Evolutionary conservation across 1,284 basidiomycete species (phyloP).

Genomic region (Thelephora terrestris): DNA sequence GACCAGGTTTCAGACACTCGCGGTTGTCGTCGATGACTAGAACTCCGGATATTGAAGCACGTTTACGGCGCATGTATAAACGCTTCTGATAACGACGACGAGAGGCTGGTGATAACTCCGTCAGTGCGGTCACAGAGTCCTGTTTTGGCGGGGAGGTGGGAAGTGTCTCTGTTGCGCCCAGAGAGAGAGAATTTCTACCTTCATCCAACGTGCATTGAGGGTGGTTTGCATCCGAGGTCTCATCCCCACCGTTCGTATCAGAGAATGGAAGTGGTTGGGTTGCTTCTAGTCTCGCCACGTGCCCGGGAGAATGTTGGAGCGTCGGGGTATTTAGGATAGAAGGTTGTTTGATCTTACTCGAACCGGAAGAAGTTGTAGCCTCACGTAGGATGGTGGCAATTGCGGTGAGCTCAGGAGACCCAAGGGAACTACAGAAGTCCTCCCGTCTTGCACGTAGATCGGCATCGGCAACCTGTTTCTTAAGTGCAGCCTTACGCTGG

Average conservation of each 20-base stretch:
- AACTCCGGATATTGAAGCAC: slow-evolving; percentile 36
- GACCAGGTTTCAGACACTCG: slow-evolving; percentile 37
- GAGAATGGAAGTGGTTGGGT: neutral
- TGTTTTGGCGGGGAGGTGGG: neutral
- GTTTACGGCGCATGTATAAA: slow-evolving; percentile 62
- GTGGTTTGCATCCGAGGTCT: too few relatives aligned
- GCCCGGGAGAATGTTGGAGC: too few relatives aligned
- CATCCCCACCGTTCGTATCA: neutral
- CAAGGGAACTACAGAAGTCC: neutral
- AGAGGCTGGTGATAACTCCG: slow-evolving; percentile 36
- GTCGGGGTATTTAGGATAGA: too few relatives aligned
- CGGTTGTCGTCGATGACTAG: slow-evolving; percentile 19
- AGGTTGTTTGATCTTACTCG: too few relatives aligned
- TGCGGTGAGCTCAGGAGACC: neutral
- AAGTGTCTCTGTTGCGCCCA: too few relatives aligned
- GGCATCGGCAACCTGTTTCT: neutral
- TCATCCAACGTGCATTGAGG: too few relatives aligned
- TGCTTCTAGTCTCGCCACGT: too few relatives aligned
- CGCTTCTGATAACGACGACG: slow-evolving; percentile 50
- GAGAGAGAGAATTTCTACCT: too few relatives aligned
- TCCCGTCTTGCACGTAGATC: neutral
- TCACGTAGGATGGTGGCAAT: neutral
- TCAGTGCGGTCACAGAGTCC: slow-evolving; percentile 5
- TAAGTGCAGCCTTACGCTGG: neutral
- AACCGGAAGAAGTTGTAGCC: neutral